Evolutionary conservation across 768 basidiomycete species (phyloP), one percentile per base, ranked within the genome.

Genomic region (Suillus ampliporus): DNA sequence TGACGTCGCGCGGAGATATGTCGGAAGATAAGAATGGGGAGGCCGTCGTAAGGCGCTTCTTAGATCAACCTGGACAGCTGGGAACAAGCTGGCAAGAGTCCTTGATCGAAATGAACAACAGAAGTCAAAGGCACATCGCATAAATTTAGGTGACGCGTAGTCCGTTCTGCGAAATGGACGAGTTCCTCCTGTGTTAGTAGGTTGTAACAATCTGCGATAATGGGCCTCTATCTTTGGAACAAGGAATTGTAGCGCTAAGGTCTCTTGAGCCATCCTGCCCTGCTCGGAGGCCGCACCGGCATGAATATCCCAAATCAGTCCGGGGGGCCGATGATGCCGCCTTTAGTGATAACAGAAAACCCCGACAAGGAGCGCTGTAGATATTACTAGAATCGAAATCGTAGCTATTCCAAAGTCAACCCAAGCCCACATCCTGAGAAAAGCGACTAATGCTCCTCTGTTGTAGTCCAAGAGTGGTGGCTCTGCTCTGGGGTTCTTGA

Each of bases 401-500:
- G 56, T 21, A n/a, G 61, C 26, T 13, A 58, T 19, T 31, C 53
- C 56, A 5, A 43, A 67, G 34, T 66, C 65, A 23, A 72, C 3
- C 83, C 84, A 86, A 31, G 78, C 23, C 82, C 83, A 87, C 83
- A 86, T 81, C 68, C 71, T 69, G 26, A 80, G 26, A 4, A 85
- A 43, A 10, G 78, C 77, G 17, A 69, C 72, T 17, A 83, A 31
- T n/a, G 76, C 77, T 26, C 75, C 74, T 60, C 80, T 65, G 23
- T 50, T 58, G 66, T 75, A 76, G 43, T 76, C 65, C 11, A 72
- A 67, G 17, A 61, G 65, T 8, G 50, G 52, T 31, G 61, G 63
- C 13, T 62, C 48, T 14, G 26, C 41, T 28, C 26, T 3, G 14
- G 6, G 37, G 9, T 52, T 56, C 38, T 43, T n/a, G 37, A 64